Conservation (phyloP, 2,329 filamentous ascomycete species). For the Calonectria leucothoes region DNA sequence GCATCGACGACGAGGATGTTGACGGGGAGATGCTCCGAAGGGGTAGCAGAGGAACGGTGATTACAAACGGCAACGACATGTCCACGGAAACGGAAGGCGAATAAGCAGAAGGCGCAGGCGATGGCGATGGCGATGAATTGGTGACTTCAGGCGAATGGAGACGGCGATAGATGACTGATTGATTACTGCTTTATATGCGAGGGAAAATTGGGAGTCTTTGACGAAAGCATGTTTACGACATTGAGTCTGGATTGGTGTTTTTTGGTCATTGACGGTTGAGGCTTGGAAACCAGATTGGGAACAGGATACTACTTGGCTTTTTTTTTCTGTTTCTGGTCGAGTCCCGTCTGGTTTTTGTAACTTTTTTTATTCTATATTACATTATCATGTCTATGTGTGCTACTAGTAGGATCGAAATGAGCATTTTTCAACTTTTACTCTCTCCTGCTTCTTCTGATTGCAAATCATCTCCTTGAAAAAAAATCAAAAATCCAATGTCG, state of each 20-base stretch:
- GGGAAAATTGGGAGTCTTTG: conserved; percentile 8
- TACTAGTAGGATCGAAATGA: background rate
- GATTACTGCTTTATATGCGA: conserved; percentile 6
- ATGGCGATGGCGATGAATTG: conserved; percentile 48
- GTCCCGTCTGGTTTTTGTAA: conserved; percentile 5
- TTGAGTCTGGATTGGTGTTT: conserved; percentile 20
- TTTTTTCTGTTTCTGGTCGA: background rate
- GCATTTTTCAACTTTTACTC: background rate
- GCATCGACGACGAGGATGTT: conserved; percentile 50
- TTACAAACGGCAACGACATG: conserved; percentile 54
- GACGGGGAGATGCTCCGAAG: conserved; percentile 64
- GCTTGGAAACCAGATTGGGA: conserved; percentile 1
- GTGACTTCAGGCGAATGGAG: conserved; percentile 47
- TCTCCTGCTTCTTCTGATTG: background rate
- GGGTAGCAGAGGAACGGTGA: conserved; percentile 61
- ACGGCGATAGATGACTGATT: conserved; percentile 10
- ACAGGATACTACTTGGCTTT: background rate
- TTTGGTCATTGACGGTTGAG: conserved; percentile 14
- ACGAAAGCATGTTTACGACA: conserved; percentile 20
- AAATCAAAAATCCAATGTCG: background rate
- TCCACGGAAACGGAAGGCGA: conserved; percentile 56
- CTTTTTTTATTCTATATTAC: background rate
- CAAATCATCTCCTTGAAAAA: background rate
- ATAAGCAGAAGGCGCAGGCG: conserved; percentile 59
- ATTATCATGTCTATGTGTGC: background rate